Evolutionary conservation across 805 yeast species (phyloP).

Genomic region (Ogataea paradorogensis): DNA sequence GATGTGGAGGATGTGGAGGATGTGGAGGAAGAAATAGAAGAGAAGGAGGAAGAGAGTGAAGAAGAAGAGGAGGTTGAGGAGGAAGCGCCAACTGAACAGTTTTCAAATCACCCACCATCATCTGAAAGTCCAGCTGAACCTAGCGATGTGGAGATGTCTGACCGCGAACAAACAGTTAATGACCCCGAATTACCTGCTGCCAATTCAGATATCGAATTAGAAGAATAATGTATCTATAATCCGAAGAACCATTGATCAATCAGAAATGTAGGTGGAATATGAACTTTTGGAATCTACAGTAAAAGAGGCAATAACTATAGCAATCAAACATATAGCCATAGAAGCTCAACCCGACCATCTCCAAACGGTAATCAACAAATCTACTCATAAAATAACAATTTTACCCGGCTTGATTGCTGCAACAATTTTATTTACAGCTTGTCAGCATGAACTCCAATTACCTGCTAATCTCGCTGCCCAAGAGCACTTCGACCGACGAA

Average conservation of each 20-base stretch:
- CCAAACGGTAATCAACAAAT: too few species aligned
- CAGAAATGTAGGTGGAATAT: too few species aligned
- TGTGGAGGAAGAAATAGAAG: slow-evolving; percentile 8
- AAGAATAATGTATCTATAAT: slow-evolving; percentile 8
- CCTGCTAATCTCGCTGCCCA: slow-evolving; percentile 31
- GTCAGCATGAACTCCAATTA: slow-evolving; percentile 26
- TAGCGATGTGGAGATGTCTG: not conserved
- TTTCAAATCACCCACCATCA: not conserved
- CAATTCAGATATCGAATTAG: slow-evolving; percentile 15
- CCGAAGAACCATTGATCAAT: too few species aligned
- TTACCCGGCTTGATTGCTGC: slow-evolving; percentile 19
- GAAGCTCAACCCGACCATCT: too few species aligned
- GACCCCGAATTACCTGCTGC: not conserved
- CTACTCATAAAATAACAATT: not conserved
- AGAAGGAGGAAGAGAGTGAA: slow-evolving; percentile 4
- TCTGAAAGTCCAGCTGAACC: not conserved
- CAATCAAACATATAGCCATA: too few species aligned
- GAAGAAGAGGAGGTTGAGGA: slow-evolving; percentile 11
- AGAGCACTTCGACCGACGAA: slow-evolving; percentile 25
- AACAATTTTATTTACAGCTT: slow-evolving; percentile 11
- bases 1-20: slow-evolving; percentile 12
- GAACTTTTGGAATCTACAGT: too few species aligned
- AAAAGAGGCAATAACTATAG: too few species aligned
- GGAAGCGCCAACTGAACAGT: not conserved
- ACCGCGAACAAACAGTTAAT: too few species aligned